phyloP scores from a whole-genome alignment of 495 filamentous ascomycete genomes.

The Stereocaulon alpinum region DNA sequence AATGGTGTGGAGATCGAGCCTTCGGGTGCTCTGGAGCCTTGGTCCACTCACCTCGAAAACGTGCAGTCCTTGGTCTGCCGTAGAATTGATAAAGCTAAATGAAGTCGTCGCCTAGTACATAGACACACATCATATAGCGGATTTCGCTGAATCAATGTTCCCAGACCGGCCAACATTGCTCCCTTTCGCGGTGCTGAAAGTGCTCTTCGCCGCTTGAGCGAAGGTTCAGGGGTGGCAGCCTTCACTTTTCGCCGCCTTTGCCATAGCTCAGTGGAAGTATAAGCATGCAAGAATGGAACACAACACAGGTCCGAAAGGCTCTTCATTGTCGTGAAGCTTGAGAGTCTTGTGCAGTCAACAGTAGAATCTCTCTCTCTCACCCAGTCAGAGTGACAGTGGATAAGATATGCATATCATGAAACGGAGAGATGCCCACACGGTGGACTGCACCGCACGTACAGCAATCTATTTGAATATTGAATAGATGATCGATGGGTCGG shows the following conservation, averaged over 20 bases:
- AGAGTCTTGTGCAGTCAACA: too few species aligned
- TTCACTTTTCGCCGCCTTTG: not conserved
- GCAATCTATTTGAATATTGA: too few species aligned
- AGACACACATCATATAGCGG: not conserved
- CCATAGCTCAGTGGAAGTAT: not conserved
- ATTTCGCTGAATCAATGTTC: not conserved
- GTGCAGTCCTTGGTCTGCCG: not conserved
- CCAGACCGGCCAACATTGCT: not conserved
- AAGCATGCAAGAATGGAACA: not conserved
- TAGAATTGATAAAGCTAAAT: not conserved
- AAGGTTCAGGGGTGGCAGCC: not conserved
- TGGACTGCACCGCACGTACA: too few species aligned
- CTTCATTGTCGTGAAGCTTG: too few species aligned
- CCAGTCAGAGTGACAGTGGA: too few species aligned
- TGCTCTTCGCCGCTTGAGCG: not conserved
- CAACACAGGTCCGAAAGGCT: not conserved
- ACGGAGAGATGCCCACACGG: too few species aligned
- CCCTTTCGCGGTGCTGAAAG: not conserved
- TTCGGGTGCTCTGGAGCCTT: too few species aligned
- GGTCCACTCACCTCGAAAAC: not conserved
- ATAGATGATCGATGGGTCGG: too few species aligned
- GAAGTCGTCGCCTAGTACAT: not conserved
- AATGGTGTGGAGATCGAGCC: too few species aligned
- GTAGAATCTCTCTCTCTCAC: too few species aligned
- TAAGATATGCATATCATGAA: too few species aligned